Base-by-base conservation (phyloP, 2,329 filamentous ascomycete genomes). In the Fusarium transvaalense region DNA sequence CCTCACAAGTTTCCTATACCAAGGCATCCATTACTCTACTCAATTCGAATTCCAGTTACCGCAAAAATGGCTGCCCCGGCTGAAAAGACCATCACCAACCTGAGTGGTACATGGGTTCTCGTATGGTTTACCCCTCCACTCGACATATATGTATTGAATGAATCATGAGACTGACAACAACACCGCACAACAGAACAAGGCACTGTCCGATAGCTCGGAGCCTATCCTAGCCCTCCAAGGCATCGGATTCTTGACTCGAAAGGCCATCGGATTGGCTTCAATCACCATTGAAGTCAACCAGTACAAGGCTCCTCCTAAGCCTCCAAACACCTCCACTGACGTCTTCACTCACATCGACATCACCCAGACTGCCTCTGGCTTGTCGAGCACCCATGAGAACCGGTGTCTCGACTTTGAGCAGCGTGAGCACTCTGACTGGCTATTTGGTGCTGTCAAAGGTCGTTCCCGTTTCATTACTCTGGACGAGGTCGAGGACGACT, bases 391-490 rank as follows among this genome's bases (percentile, higher is more conserved):
- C 50, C 76, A 81, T 41, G 87, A 89, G 83, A 77, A 78, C 68
- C 86, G 87, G 61, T 85, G 82, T 75, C 73, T 86, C 53, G 86
- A 89, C 81, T 75, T 79, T 76, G 72, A 71, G 55, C 78, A 71
- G 71, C 89, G 91, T 71, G 85, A 87, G 66, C 92, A 94, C 82
- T 82, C 81, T 25, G 93, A 97, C 82, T 90, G 89, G 84, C 86
- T 97, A 70, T 97, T 97, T 77, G 94, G 94, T 61, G 82, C 80
- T 56, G 85, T 96, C 66, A 82, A 82, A 52, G 92, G 91, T 59
- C 84, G 83, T 63, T 87, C 85, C 42, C 79, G 82, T 45, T 89
- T 85, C 76, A 70, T 87, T 61, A 76, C 73, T 13, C 75, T 80
- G 21, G 82, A 79, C 19, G 83, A 85, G 19, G 78, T 88, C 37